Evolutionary conservation across 1,284 basidiomycete species (phyloP).

Genomic region (Wallemia ichthyophaga): DNA sequence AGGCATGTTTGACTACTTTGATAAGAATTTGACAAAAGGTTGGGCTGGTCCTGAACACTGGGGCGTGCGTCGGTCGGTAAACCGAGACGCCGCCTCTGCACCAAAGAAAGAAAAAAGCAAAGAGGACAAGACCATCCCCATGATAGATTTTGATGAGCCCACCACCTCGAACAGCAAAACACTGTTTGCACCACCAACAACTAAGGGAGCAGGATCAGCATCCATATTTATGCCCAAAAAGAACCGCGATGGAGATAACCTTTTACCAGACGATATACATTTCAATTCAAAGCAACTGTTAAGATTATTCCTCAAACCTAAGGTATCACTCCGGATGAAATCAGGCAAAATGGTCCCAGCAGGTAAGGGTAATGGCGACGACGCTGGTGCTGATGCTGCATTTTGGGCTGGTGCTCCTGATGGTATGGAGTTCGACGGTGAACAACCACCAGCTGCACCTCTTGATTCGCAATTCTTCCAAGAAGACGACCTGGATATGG

Average conservation of each 20-base stretch:
- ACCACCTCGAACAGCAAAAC: neutral
- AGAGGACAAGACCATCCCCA: constrained; percentile 5
- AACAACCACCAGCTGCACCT: constrained; percentile 20
- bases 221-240: constrained; percentile 10
- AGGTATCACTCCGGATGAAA: constrained; percentile 37
- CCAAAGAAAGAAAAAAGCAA: constrained; percentile 4
- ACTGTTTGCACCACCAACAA: constrained; percentile 5
- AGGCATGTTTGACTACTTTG: constrained; percentile 76
- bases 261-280: constrained; percentile 88
- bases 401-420: constrained; percentile 82
- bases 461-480: constrained; percentile 80
- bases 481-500: constrained; percentile 57
- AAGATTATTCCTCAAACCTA: constrained; percentile 78
- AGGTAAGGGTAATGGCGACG: neutral
- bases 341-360: neutral
- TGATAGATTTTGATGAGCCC: constrained; percentile 1
- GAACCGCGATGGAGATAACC: constrained; percentile 26
- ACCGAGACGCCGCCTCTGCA: neutral
- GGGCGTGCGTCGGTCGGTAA: constrained; percentile 32
- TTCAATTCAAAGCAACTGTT: constrained; percentile 71
- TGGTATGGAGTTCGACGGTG: constrained; percentile 23
- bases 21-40: constrained; percentile 60
- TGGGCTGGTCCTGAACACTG: constrained; percentile 99
- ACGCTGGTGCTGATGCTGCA: neutral
- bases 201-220: constrained; percentile 18